Base-by-base conservation (phyloP, 2,329 filamentous ascomycete genomes). In the Magnaporthiopsis poae region DNA sequence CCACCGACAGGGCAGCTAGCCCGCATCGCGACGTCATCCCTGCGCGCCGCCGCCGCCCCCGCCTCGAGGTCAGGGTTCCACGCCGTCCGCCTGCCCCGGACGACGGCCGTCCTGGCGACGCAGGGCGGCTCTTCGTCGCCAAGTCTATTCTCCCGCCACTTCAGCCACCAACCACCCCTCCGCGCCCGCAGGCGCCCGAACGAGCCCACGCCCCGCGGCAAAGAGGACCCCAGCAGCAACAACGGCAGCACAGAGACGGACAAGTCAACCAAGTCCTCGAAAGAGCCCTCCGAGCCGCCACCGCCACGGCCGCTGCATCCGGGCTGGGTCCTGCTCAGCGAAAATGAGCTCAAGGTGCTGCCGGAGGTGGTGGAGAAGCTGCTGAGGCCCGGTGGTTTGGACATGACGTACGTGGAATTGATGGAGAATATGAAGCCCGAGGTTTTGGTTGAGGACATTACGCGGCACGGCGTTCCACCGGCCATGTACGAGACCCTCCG, bases 401-500 rank as follows among this genome's bases (percentile, higher is more conserved):
- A 82, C 29, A 76, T 92, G 67, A 81, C 7, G 18, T n/a, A n/a
- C 18, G 9, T 25, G 46, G 46, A 25, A 1, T 8, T 25, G 46
- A 8, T 25, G 46, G 46, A n/a, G 39, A 52, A 52, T 8, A 21
- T 56, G 46, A 25, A 25, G 18, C 21, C 46, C 8, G 46, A 86
- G 67, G 81, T 84, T 63, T 81, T 87, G 11, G 77, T 90, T n/a
- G 78, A 84, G 68, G 79, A 83, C 35, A 82, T 94, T 68, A 86
- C 88, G 77, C 81, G 82, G 68, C 82, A 87, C 60, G 92, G 92
- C 12, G 85, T 92, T 21, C 90, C 91, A 0, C 72, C 78, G 29
- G 90, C 92, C 73, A 77, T 92, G 25, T 83, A 84, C 66, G 83
- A 88, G 59, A 72, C 86, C 68, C 75, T 86, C 60, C 73, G 76